Evolutionary conservation across 2,329 filamentous ascomycete genomes (phyloP), one percentile per base, ranked within the genome.

Genomic region (Fusarium haematococcum): DNA sequence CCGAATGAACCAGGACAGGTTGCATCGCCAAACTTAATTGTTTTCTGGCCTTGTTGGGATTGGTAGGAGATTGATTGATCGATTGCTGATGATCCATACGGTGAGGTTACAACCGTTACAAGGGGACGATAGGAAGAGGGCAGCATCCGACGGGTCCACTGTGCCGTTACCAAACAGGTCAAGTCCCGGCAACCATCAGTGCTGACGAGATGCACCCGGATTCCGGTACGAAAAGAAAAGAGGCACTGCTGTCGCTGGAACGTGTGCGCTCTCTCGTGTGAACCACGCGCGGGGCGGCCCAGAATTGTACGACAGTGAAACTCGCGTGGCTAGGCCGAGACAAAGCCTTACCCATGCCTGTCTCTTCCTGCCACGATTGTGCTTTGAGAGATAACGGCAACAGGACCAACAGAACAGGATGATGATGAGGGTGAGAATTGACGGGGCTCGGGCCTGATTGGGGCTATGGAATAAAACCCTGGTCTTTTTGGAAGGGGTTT

Each of bases 301-400:
- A 67, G 45, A 48, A 50, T 54, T 52, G 68, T 39, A 14, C 20
- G 45, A 54, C 45, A 56, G 60, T 72, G 62, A 68, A 68, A 70
- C 70, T 66, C 70, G 71, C 66, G 67, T 75, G 74, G 73, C 76
- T 57, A 60, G 59, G 65, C 74, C 67, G 74, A 78, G 74, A 78
- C 62, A 75, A 39, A 41, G 43, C 45, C 39, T 39, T 56, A 45
- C 41, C 52, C 25, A 52, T 41, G 48, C 52, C 45, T 68, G 59
- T 62, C 54, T 69, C 57, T 39, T 43, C 27, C 65, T 41, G 45
- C 35, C n/a, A 63, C 57, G 48, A 68, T 33, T 62, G 23, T 45
- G 45, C 56, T 59, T 32, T 25, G 30, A 57, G 52, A 25, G n/a
- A 33, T 30, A 32, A 35, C 45, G 27, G 37, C 39, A 45, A 7